Evolutionary conservation across 129 eudicot genomes (phyloP), one percentile per base, ranked within the genome.

Genomic region (Silybum marianum): DNA sequence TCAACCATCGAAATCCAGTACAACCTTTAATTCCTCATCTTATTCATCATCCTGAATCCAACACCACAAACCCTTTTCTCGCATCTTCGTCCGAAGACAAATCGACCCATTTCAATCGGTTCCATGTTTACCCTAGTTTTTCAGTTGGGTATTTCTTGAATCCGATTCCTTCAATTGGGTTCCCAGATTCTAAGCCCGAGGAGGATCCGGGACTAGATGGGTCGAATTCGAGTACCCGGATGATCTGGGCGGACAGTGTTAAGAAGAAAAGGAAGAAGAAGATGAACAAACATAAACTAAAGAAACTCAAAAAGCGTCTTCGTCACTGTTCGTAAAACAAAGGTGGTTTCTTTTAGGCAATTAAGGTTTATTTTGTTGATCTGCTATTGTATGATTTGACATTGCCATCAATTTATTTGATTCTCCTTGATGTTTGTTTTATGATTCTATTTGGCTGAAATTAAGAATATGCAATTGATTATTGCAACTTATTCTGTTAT

Each of bases 261-360:
- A 88, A 88, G 86, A 88, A 84, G 88, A 88, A 86, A 84, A 88
- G 92, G 67, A 88, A 88, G 87, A 85, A 63, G 77, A 83, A 86
- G 92, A 88, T 86, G 89, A 86, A 88, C 76, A 86, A 88, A 82
- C 91, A 88, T 58, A 88, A 85, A 82, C 74, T 79, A 23, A 88
- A 78, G 85, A 88, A 88, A 73, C 84, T 86, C 12, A 75, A 87
- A 70, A 88, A 86, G 58, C 89, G 86, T 28, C 84, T 88, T 72
- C 78, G 89, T 72, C 84, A 84, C 67, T 84, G 84, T 77, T 74
- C 81, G 4, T 84, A 21, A 60, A 60, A 60, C 6, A 16, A 71
- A 60, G 66, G 68, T 60, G 36, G 36, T 32, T 32, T 32, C 36
- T 32, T 32, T 32, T 4, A 32, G 36, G 36, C 36, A 32, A 32